These are phyloP conservation scores for Cucumis sativus DNA, from an alignment of 306 rosid genomes.

Conservation along the genomic window Cucumber_9930_V3 NC_026661.2:11139501-11140000, in stretches of 20 bases:
- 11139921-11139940: too few relatives aligned
- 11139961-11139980: too few relatives aligned
- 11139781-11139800: conserved; percentile 58
- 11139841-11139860: too few relatives aligned
- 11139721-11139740: conserved; percentile 68
- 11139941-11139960: too few relatives aligned
- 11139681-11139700: conserved; percentile 82
- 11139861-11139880: too few relatives aligned
- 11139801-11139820: too few relatives aligned
- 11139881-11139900: too few relatives aligned
- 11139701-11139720: conserved; percentile 99
- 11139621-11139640: conserved; percentile 64
- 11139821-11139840: too few relatives aligned
- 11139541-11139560: conserved; percentile 90
- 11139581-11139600: conserved; percentile 63
- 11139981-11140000: too few relatives aligned
- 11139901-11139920: too few relatives aligned
- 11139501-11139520: neutral
- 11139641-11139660: conserved; percentile 66
- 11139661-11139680: conserved; percentile 77
- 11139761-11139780: conserved; percentile 93
- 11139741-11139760: conserved; percentile 90
- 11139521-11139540: conserved; percentile 31
- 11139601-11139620: conserved; percentile 72
- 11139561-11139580: conserved; percentile 81